Evolutionary conservation across 2,329 filamentous ascomycete genomes (phyloP).

Genomic region (Fusarium subglutinans): DNA sequence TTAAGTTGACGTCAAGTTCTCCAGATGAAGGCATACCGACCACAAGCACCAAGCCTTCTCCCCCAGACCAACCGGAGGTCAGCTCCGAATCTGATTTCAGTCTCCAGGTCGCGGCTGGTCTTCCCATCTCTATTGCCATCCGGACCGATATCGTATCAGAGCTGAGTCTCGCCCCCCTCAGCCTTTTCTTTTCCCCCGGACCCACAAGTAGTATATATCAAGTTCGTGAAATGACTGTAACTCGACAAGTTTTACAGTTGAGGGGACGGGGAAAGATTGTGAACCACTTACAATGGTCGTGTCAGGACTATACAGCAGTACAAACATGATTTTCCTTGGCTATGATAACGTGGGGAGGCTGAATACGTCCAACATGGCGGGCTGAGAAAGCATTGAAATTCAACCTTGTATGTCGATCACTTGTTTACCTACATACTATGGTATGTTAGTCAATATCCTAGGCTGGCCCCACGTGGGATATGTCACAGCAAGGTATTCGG

Average conservation of each 20-base stretch:
- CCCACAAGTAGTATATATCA: constrained; percentile 2
- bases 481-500: not conserved
- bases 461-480: constrained; percentile 8
- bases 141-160: not conserved
- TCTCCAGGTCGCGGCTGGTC: not conserved
- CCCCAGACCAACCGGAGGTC: constrained; percentile 20
- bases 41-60: not conserved
- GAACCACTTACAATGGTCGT: not conserved
- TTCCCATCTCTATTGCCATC: not conserved
- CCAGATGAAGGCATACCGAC: constrained; percentile 14
- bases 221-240: not conserved
- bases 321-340: not conserved
- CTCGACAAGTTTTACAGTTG: not conserved
- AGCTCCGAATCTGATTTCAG: constrained; percentile 9
- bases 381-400: not conserved
- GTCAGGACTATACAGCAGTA: not conserved
- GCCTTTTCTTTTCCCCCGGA: not conserved
- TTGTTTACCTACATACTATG: not conserved
- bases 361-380: not conserved
- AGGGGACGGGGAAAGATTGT: not conserved
- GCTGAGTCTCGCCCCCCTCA: not conserved
- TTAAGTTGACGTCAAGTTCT: constrained; percentile 31
- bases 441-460: not conserved
- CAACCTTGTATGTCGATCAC: constrained; percentile 25
- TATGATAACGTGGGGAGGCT: not conserved